Percentiles rank a stretch among this genome's conserved stretches.
Evolutionary conservation across 768 basidiomycete genomes (phyloP).

Genomic region (Macrolepiota dolichaula): DNA sequence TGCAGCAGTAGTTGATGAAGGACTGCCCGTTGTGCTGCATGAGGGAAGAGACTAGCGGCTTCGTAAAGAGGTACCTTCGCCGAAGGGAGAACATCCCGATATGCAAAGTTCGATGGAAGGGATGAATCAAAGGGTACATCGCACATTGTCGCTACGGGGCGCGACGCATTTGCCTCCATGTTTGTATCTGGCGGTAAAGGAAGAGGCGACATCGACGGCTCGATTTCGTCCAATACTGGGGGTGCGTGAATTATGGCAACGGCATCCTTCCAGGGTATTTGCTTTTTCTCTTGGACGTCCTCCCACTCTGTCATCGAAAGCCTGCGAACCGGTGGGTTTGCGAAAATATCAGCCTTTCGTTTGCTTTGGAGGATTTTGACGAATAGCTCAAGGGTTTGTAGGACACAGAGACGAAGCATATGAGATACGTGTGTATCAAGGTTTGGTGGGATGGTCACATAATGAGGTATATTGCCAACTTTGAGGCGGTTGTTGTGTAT

Average conservation of each 20-base stretch:
- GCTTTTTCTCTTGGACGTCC: slow-evolving; percentile 39
- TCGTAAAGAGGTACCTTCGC: slow-evolving; percentile 64
- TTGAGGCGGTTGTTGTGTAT: slow-evolving; percentile 29
- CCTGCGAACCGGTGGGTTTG: slow-evolving; percentile 48
- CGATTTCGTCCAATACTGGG: slow-evolving; percentile 52
- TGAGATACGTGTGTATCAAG: slow-evolving; percentile 58
- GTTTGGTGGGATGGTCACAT: slow-evolving; percentile 34
- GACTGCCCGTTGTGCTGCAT: slow-evolving; percentile 54
- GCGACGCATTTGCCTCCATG: slow-evolving; percentile 14
- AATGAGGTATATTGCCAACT: slow-evolving; percentile 27
- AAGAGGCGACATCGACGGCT: slow-evolving; percentile 32
- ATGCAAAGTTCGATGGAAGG: slow-evolving; percentile 6
- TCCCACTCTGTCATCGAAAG: slow-evolving; percentile 63
- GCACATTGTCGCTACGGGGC: slow-evolving; percentile 29
- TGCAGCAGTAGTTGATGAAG: slow-evolving; percentile 45
- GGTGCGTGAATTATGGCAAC: slow-evolving; percentile 70
- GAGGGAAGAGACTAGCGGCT: slow-evolving; percentile 61
- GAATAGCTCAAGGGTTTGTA: slow-evolving; percentile 73
- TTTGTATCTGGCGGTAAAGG: slow-evolving; percentile 23
- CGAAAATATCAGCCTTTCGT: slow-evolving; percentile 15
- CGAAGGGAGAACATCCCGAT: slow-evolving; percentile 21
- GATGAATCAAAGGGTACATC: slow-evolving; percentile 9
- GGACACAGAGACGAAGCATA: slow-evolving; percentile 64
- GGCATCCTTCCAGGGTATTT: slow-evolving; percentile 48
- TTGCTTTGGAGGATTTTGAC: slow-evolving; percentile 35